Percentiles rank a stretch among this genome's conserved stretches.
phyloP scores from a whole-genome alignment of 768 basidiomycete genomes.

The Gelatoporia subvermispora region DNA sequence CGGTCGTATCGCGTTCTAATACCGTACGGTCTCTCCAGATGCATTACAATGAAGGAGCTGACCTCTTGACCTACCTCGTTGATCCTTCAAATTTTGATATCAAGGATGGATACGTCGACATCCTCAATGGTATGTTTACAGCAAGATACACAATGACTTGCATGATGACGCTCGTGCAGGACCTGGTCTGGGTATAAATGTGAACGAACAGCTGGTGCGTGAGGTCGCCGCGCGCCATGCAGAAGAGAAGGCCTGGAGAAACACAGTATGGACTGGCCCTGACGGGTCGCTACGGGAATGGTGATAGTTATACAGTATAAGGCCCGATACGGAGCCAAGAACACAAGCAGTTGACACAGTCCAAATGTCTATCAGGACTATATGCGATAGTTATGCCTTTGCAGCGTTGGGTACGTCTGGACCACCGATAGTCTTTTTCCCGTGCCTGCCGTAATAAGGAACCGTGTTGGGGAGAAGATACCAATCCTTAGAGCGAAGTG shows the following conservation, averaged over 20 bases:
- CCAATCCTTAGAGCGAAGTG: neutral
- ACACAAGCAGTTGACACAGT: too few relatives aligned
- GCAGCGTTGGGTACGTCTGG: too few relatives aligned
- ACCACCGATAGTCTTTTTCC: too few relatives aligned
- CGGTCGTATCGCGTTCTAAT: neutral
- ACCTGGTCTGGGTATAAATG: slow-evolving; percentile 55
- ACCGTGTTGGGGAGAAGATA: too few relatives aligned
- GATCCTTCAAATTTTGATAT: slow-evolving; percentile 51
- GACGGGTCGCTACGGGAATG: slow-evolving; percentile 54
- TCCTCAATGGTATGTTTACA: slow-evolving; percentile 33
- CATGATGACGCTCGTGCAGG: slow-evolving; percentile 27
- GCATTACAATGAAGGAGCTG: slow-evolving; percentile 59
- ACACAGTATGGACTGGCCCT: slow-evolving; percentile 50
- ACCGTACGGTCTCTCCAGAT: slow-evolving; percentile 48
- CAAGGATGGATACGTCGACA: slow-evolving; percentile 44
- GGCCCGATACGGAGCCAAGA: too few relatives aligned
- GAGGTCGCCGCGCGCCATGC: slow-evolving; percentile 30
- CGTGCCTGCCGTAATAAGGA: too few relatives aligned
- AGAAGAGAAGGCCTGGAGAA: slow-evolving; percentile 45
- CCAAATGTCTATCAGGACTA: too few relatives aligned
- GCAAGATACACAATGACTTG: slow-evolving; percentile 1
- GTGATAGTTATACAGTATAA: slow-evolving; percentile 22
- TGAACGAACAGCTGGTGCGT: slow-evolving; percentile 54
- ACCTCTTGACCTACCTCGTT: slow-evolving; percentile 56
- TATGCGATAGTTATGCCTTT: too few relatives aligned